Evolutionary conservation across 495 filamentous ascomycete species (phyloP).

Genomic region (Neurospora sp.): DNA sequence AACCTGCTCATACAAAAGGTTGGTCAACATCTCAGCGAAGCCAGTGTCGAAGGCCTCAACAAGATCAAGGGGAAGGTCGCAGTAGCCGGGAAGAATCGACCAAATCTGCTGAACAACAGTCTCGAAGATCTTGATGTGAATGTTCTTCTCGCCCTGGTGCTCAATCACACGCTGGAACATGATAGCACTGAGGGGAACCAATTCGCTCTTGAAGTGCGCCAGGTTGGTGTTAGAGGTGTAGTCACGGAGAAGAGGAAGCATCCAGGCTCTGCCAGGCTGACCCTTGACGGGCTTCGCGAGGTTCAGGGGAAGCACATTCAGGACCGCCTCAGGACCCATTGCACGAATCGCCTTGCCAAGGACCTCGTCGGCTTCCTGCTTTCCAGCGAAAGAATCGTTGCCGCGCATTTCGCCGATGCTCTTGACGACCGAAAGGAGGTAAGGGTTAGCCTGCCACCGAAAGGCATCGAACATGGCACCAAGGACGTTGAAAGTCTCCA

Average conservation of each 20-base stretch:
- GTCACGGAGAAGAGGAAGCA: conserved; percentile 82
- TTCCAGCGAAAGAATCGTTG: conserved; percentile 83
- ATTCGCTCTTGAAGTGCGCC: conserved; percentile 69
- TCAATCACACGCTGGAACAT: conserved; percentile 86
- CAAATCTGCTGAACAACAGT: conserved; percentile 93
- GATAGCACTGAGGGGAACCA: conserved; percentile 78
- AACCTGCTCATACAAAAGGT: conserved; percentile 83
- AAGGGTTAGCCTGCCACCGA: conserved; percentile 70
- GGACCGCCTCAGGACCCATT: conserved; percentile 76
- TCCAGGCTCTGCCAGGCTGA: conserved; percentile 82
- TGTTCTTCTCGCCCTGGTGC: conserved; percentile 69
- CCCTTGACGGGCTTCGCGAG: conserved; percentile 63
- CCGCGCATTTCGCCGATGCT: conserved; percentile 78
- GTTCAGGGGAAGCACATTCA: conserved; percentile 76
- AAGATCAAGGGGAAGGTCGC: conserved; percentile 79
- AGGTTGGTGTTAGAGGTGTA: conserved; percentile 76
- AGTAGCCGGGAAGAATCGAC: conserved; percentile 91
- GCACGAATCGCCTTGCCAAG: conserved; percentile 75
- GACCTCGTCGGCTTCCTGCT: conserved; percentile 88
- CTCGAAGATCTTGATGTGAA: conserved; percentile 95
- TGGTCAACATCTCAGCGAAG: conserved; percentile 88
- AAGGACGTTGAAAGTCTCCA: conserved; percentile 85
- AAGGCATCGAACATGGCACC: conserved; percentile 80
- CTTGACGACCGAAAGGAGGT: conserved; percentile 60
- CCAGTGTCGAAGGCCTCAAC: conserved; percentile 65